phyloP scores from a whole-genome alignment of 1,284 basidiomycete genomes.

The Agroathelia rolfsii region DNA sequence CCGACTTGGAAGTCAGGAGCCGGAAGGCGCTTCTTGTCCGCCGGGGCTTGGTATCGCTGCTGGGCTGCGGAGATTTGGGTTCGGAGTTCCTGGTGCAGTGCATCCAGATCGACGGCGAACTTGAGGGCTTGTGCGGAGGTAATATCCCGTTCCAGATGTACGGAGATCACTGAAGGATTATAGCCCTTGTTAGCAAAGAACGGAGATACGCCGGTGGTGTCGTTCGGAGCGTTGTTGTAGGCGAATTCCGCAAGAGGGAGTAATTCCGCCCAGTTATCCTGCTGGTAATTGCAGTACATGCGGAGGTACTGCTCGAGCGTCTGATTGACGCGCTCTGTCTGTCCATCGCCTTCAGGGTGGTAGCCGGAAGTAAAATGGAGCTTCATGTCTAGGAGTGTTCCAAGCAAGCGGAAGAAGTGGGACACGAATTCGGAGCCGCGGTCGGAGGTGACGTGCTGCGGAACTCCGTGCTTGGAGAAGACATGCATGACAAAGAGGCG shows the following conservation, averaged over 20 bases:
- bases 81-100: background rate
- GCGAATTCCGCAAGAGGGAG: slow-evolving; percentile 15
- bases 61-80: background rate
- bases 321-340: slow-evolving; percentile 21
- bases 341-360: slow-evolving; percentile 25
- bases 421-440: slow-evolving; percentile 7
- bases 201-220: slow-evolving; percentile 13
- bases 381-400: slow-evolving; percentile 4
- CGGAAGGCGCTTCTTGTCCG: background rate
- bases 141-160: slow-evolving; percentile 10
- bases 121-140: background rate
- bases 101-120: background rate
- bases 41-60: background rate
- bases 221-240: slow-evolving; percentile 15
- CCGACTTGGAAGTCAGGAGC: slow-evolving; percentile 11
- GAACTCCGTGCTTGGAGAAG: slow-evolving; percentile 8
- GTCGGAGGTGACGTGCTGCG: slow-evolving; percentile 7
- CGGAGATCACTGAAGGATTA: slow-evolving; percentile 13
- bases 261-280: slow-evolving; percentile 15
- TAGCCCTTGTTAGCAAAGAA: slow-evolving; percentile 14
- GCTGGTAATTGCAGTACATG: slow-evolving; percentile 8
- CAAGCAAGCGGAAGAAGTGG: slow-evolving; percentile 13
- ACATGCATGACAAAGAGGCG: slow-evolving; percentile 3
- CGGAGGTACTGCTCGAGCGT: slow-evolving; percentile 12
- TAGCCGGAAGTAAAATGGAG: slow-evolving; percentile 18